Evolutionary conservation across 352 stramenopile genomes (phyloP).

Genomic region (Phytopythium cucurbitacearum): DNA sequence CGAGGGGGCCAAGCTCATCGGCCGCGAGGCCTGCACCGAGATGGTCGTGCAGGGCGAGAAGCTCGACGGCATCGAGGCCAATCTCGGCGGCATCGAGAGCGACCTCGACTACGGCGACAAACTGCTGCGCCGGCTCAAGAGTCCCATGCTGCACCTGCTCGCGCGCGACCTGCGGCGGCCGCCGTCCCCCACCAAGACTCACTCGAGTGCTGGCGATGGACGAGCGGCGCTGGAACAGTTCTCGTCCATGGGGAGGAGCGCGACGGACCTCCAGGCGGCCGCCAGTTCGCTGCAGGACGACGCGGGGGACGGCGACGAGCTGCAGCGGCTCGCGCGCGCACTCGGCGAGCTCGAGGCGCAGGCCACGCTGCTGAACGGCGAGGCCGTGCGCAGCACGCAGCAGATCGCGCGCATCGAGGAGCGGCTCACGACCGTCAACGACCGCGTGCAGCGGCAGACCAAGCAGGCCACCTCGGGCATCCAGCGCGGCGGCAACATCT

Average conservation of each 20-base stretch:
- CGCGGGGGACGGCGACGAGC: conserved; percentile 32
- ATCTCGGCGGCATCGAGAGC: conserved; percentile 48
- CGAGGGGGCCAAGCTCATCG: conserved; percentile 65
- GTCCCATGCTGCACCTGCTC: conserved; percentile 65
- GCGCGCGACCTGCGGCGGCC: conserved; percentile 24
- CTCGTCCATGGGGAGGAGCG: not conserved
- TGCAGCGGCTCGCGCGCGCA: conserved; percentile 53
- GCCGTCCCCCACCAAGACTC: conserved; percentile 9
- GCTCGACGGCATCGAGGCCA: conserved; percentile 60
- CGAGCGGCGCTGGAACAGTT: not conserved
- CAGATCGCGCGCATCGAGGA: conserved; percentile 74
- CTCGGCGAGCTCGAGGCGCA: conserved; percentile 71
- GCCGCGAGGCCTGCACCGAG: conserved; percentile 62
- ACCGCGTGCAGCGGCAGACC: conserved; percentile 66
- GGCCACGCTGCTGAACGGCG: conserved; percentile 56
- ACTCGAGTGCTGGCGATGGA: no score
- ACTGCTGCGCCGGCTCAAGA: conserved; percentile 64
- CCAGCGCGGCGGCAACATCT: conserved; percentile 31
- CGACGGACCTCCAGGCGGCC: not conserved
- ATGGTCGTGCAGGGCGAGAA: conserved; percentile 74
- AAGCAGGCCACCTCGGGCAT: conserved; percentile 50
- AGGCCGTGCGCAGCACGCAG: conserved; percentile 61
- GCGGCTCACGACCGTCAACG: conserved; percentile 57
- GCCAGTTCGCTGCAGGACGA: conserved; percentile 10
- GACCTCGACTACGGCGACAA: conserved; percentile 78